Conservation (phyloP, 1,139 yeast species). For the Candida sanyaensis region DNA sequence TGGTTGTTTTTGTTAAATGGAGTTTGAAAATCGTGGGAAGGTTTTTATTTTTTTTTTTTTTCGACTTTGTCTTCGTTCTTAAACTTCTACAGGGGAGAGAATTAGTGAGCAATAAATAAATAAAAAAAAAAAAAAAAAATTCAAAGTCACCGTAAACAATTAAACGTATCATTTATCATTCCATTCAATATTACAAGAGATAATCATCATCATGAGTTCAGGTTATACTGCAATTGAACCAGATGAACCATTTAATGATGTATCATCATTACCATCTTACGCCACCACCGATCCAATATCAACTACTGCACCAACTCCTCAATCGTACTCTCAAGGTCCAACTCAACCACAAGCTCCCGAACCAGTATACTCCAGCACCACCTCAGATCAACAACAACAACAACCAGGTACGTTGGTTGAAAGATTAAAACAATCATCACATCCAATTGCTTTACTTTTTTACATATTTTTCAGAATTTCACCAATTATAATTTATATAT, state of each 20-base stretch:
- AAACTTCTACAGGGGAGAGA: too few relatives aligned
- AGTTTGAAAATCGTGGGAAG: background rate
- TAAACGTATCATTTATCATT: too few relatives aligned
- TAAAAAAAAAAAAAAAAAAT: background rate
- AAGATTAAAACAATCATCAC: constrained; percentile 62
- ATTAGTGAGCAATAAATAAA: too few relatives aligned
- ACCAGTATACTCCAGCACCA: constrained; percentile 5
- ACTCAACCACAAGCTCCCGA: constrained; percentile 1
- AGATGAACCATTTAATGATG: constrained; percentile 20
- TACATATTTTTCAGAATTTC: constrained; percentile 64
- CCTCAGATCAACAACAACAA: constrained; percentile 12
- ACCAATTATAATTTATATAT: constrained; percentile 65
- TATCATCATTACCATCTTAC: constrained; percentile 8
- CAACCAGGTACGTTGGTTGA: constrained; percentile 21
- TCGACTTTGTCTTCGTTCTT: too few relatives aligned
- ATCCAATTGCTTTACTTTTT: constrained; percentile 72
- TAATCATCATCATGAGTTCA: constrained; percentile 15
- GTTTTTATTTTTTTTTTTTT: too few relatives aligned
- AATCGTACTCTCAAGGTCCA: constrained; percentile 6
- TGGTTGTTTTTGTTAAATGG: background rate
- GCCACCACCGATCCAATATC: background rate
- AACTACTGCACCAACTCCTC: constrained; percentile 6
- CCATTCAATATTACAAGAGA: too few relatives aligned
- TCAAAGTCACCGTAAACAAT: background rate
- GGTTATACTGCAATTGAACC: constrained; percentile 32